Base-by-base conservation (phyloP, 139 green algal genomes). In the Chlamydomonas sp. region DNA sequence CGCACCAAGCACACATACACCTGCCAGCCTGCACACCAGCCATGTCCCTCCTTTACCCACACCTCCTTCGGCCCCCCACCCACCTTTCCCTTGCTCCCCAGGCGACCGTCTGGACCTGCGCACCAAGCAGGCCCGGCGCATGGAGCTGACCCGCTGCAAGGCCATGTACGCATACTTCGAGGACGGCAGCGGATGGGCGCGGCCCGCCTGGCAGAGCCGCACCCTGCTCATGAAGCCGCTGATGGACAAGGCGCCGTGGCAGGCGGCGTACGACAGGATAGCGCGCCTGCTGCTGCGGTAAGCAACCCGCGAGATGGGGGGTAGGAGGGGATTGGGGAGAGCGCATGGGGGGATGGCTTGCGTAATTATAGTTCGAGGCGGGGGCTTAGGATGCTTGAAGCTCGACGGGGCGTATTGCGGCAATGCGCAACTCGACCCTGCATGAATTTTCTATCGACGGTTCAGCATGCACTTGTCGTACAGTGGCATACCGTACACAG, bases 91-190 rank as follows among this genome's bases (percentile, higher is more conserved):
- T 64, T 15, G 16, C 62, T 31, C 63, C n/a, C 0, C 15, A 77
- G 81, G 81, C 69, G 81, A 86, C 81, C 81, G 81, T 3, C 62
- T 87, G 73, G 83, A 87, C 4, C n/a, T 87, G 57, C 83, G 83
- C 58, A 81, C 83, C 31, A 73, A 75, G 62, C 83, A 81, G 83
- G 83, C 83, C 14, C 83, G 83, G 1, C 83, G 83, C 75, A 58
- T 81, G 62, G 83, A 87, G 83, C 83, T 87, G 62, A 66, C 73
- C 14, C 83, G 83, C 31, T 1, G 18, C 62, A 63, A 64, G 62
- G 18, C 83, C 31, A 64, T 87, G 83, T 87, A 81, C 83, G 62
- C 62, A 72, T 87, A 87, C 31, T 87, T 68, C 73, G 83, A 80
- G n/a, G 83, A 87, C 72, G 83, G 83, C 83, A 81, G 72, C 73